Percentiles rank a stretch among this genome's conserved stretches.
Evolutionary conservation across 2,329 filamentous ascomycete genomes (phyloP).

Genomic region (Phoma sp.): DNA sequence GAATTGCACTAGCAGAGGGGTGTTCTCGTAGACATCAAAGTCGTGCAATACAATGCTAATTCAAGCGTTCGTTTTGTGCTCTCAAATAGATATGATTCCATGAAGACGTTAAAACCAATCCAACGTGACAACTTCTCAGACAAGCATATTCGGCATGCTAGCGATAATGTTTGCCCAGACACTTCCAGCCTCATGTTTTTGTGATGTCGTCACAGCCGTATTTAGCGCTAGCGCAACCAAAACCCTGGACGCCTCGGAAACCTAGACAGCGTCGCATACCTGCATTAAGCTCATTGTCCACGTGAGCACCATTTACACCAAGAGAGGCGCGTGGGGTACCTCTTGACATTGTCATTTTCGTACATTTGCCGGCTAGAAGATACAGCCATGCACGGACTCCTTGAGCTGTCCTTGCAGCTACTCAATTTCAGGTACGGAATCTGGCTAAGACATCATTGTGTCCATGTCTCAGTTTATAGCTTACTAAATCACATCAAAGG

Average conservation of each 20-base stretch:
- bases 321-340: neutral
- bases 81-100: neutral
- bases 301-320: neutral
- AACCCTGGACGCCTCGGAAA: conserved; percentile 16
- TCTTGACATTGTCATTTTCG: conserved; percentile 10
- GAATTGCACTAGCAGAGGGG: too few relatives aligned
- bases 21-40: too few relatives aligned
- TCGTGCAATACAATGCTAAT: too few relatives aligned
- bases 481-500: conserved; percentile 4
- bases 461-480: neutral
- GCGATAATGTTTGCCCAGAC: neutral
- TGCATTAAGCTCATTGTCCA: conserved; percentile 4
- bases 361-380: neutral
- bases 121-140: neutral
- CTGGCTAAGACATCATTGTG: neutral
- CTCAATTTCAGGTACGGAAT: conserved; percentile 32
- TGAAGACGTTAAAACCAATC: neutral
- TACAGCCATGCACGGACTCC: conserved; percentile 32
- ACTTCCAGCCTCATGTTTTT: conserved; percentile 5
- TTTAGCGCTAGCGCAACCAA: conserved; percentile 3
- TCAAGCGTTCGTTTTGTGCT: too few relatives aligned
- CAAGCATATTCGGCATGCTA: neutral
- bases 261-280: conserved; percentile 7
- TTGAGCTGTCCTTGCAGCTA: conserved; percentile 36
- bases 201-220: conserved; percentile 16